Conservation (phyloP, 108 stramenopile species). For the Skeletonema menzelii region DNA sequence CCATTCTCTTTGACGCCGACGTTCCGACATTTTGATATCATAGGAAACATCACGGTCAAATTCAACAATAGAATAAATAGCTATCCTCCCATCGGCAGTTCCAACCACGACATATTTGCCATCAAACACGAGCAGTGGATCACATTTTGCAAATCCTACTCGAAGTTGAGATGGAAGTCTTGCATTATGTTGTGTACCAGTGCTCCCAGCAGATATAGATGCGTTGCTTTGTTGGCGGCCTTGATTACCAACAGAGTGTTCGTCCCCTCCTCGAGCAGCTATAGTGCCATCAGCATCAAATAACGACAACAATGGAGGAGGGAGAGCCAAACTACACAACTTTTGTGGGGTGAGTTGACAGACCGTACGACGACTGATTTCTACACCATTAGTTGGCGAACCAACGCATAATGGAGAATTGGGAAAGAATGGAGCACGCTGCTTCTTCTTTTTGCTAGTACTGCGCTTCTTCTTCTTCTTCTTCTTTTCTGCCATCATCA, state of each 20-base stretch:
- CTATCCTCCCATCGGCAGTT: conserved; percentile 37
- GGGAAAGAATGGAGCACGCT: conserved; percentile 22
- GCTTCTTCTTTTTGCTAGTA: not conserved
- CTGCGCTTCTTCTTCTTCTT: not conserved
- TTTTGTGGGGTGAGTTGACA: conserved; percentile 35
- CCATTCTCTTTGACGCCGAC: conserved; percentile 32
- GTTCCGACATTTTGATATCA: conserved; percentile 36
- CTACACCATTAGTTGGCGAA: conserved; percentile 7
- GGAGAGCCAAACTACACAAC: conserved; percentile 26
- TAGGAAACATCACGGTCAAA: conserved; percentile 16
- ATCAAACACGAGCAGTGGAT: conserved; percentile 28
- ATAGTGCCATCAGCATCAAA: conserved; percentile 8
- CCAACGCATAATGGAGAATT: conserved; percentile 16
- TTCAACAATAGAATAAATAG: conserved; percentile 28
- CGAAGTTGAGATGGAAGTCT: conserved; percentile 25
- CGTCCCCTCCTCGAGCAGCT: conserved; percentile 2
- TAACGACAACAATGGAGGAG: conserved; percentile 22
- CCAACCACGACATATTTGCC: conserved; percentile 27
- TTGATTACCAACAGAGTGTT: not conserved
- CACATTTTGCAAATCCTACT: conserved; percentile 31
- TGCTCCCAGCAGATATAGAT: conserved; percentile 21
- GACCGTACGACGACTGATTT: conserved; percentile 7
- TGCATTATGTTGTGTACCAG: not conserved
- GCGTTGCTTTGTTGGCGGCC: conserved; percentile 22
- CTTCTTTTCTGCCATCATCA: not conserved